Conservation (phyloP, 805 yeast species). For the Saccharomycopsis sp. region DNA sequence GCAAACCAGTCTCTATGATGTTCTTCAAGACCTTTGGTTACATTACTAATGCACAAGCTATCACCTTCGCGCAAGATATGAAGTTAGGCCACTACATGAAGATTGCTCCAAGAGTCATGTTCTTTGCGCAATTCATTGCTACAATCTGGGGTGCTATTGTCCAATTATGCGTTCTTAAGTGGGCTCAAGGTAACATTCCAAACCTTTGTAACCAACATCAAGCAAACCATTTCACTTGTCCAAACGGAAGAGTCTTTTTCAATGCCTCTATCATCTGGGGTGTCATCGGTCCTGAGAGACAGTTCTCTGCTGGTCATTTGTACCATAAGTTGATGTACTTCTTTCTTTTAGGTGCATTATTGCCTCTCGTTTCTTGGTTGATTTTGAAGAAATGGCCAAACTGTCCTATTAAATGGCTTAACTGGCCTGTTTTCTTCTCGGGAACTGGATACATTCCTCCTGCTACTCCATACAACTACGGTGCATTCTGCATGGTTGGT, state of each 20-base stretch:
- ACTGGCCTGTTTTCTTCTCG: slow-evolving; percentile 58
- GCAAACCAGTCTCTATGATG: slow-evolving; percentile 54
- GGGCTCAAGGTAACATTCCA: slow-evolving; percentile 33
- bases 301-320: slow-evolving; percentile 42
- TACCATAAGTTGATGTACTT: slow-evolving; percentile 52
- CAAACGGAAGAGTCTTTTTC: slow-evolving; percentile 39
- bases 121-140: slow-evolving; percentile 42
- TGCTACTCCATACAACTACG: slow-evolving; percentile 58
- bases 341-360: slow-evolving; percentile 49
- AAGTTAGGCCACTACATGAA: slow-evolving; percentile 61
- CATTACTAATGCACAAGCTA: slow-evolving; percentile 48
- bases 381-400: slow-evolving; percentile 33
- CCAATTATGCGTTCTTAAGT: slow-evolving; percentile 36
- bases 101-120: slow-evolving; percentile 54
- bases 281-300: slow-evolving; percentile 53
- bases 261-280: slow-evolving; percentile 62
- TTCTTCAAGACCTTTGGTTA: slow-evolving; percentile 55
- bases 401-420: slow-evolving; percentile 39
- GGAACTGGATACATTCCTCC: slow-evolving; percentile 56
- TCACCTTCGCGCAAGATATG: slow-evolving; percentile 46
- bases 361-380: slow-evolving; percentile 37
- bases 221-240: slow-evolving; percentile 41
- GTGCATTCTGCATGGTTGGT: slow-evolving; percentile 49
- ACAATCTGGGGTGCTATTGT: slow-evolving; percentile 40
- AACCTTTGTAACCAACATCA: slow-evolving; percentile 40